Evolutionary conservation across 2,329 filamentous ascomycete genomes (phyloP).

Genomic region (Stagonosporopsis tanaceti): DNA sequence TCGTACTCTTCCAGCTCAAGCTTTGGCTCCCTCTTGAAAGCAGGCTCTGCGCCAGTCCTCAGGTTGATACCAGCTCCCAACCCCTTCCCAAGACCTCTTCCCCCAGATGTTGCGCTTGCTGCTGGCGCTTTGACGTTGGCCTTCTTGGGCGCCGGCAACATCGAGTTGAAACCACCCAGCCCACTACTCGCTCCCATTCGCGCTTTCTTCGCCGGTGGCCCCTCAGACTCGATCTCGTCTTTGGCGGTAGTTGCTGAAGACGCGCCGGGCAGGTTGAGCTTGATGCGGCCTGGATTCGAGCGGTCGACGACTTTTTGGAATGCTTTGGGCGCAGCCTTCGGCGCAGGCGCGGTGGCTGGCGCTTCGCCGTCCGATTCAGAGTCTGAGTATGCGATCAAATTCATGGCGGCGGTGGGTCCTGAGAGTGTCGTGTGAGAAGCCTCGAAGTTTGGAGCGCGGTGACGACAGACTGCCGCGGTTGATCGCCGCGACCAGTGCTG

Average conservation of each 20-base stretch:
- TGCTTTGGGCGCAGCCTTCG: conserved; percentile 61
- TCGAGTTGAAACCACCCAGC: conserved; percentile 84
- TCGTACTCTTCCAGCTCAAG: conserved; percentile 44
- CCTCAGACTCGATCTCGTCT: conserved; percentile 53
- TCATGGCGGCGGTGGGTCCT: conserved; percentile 62
- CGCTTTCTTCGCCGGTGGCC: conserved; percentile 71
- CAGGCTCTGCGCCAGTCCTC: conserved; percentile 84
- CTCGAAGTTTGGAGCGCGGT: neutral
- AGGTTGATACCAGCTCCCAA: conserved; percentile 71
- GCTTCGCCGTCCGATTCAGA: conserved; percentile 73
- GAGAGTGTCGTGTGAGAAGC: neutral
- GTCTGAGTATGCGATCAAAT: conserved; percentile 83
- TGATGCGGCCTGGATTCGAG: conserved; percentile 82
- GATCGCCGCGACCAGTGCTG: conserved; percentile 25
- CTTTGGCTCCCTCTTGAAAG: conserved; percentile 73
- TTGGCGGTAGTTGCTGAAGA: conserved; percentile 50
- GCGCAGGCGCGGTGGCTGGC: conserved; percentile 31
- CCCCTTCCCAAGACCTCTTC: conserved; percentile 46
- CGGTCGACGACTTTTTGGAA: conserved; percentile 85
- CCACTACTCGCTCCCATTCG: conserved; percentile 68
- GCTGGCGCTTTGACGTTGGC: conserved; percentile 36
- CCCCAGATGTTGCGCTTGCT: conserved; percentile 38
- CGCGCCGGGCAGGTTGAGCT: conserved; percentile 75
- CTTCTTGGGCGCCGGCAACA: conserved; percentile 84
- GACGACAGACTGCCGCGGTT: conserved; percentile 9